Evolutionary conservation across 1,284 basidiomycete species (phyloP), one percentile per base, ranked within the genome.

Genomic region (Phylloboletellus chloephorus): DNA sequence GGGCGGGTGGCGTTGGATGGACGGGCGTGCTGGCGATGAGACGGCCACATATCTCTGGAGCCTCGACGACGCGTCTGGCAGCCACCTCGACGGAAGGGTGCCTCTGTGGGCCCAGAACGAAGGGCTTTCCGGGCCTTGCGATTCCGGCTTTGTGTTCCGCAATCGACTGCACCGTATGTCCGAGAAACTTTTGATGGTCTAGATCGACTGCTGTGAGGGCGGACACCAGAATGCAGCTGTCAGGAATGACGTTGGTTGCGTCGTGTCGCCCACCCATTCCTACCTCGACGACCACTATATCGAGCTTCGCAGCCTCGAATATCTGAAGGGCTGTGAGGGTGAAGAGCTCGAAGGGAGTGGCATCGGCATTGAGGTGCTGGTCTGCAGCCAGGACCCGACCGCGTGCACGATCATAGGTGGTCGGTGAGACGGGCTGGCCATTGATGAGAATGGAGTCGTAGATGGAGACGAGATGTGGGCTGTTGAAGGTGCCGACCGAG

Each of bases 251-350:
- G 58, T 99, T 98, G 2, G 96, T 99, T 13, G 95, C 94, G 60
- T 99, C 96, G 39, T 87, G 67, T 3, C 79, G 72, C 0, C 96
- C 96, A 0, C 95, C 96, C 80, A 99, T 83, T 0, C 95, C 96
- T 7, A 94, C 95, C 66, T 98, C 95, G 37, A 98, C 67, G 4
- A 98, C 76, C 33, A 88, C 82, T 12, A 98, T 61, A 54, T 97
- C 92, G 1, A 94, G 73, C 15, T 67, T 48, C 0, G 65, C 67
- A 4, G 68, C 67, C 53, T 92, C 85, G 58, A 92, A 91, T 32
- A 87, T 63, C 33, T 71, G 65, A 35, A 88, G 76, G 0, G 87
- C 91, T 0, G 81, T 83, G 43, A 86, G 71, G 0, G 92, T 88
- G 44, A 91, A 72, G n/a, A 92, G 56, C 66, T 96, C 94, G 60